Conservation (phyloP, 2,329 filamentous ascomycete species). For the Plectosphaerella plurivora region DNA sequence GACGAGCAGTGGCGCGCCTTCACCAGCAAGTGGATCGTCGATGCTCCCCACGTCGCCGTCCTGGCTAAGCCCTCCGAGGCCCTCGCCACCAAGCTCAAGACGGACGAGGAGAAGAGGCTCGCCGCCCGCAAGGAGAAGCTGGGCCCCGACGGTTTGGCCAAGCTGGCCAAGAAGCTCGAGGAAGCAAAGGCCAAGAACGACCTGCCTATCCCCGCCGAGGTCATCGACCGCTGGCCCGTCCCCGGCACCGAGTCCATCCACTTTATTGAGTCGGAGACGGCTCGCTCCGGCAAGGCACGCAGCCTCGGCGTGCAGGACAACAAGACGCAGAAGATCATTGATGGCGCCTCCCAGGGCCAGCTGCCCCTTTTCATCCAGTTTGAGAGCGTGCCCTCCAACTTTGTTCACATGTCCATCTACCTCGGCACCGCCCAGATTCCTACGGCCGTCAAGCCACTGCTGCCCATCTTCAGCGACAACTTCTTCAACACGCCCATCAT, state of each 20-base stretch:
- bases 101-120: constrained; percentile 73
- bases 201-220: constrained; percentile 71
- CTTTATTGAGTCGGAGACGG: constrained; percentile 85
- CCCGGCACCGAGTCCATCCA: constrained; percentile 88
- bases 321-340: constrained; percentile 69
- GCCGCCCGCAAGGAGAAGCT: constrained; percentile 74
- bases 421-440: constrained; percentile 75
- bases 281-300: constrained; percentile 73
- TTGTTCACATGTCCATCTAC: constrained; percentile 79
- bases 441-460: constrained; percentile 75
- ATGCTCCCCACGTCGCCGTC: constrained; percentile 83
- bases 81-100: constrained; percentile 76
- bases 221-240: constrained; percentile 79
- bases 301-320: constrained; percentile 65
- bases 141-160: constrained; percentile 75
- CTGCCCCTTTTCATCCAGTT: constrained; percentile 93
- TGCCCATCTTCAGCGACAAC: constrained; percentile 81
- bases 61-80: constrained; percentile 81
- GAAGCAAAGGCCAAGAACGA: constrained; percentile 86
- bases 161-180: constrained; percentile 71
- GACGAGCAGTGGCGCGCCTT: constrained; percentile 82
- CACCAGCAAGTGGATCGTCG: constrained; percentile 76
- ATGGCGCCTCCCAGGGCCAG: constrained; percentile 56
- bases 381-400: constrained; percentile 89
- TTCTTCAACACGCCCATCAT: constrained; percentile 91